Base-by-base conservation (phyloP, 345 rosid genomes). In the Rhodamnia argentea region DNA sequence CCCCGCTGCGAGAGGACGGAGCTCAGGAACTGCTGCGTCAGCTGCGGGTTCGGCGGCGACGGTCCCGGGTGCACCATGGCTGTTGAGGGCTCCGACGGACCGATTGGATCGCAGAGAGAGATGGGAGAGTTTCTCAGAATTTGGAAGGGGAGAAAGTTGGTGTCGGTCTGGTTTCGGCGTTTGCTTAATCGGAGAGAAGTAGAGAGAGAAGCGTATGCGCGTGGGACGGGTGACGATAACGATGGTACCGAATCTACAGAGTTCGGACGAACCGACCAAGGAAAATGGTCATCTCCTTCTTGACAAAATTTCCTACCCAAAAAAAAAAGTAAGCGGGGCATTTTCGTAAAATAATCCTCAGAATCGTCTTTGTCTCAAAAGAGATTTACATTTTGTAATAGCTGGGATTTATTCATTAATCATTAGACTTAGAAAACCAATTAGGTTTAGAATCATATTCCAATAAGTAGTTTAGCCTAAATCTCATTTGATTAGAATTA, bases 1-100 rank as follows among this genome's bases (percentile, higher is more conserved):
- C 99, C 99, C 3, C 96, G 95, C 47, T 97, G 99, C 7, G 96
- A 92, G 86, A 97, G 99, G 37, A 92, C 95, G 16, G 98, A 91
- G 52, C 94, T 90, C 27, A 97, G 98, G 88, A 95, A 95, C 58
- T 97, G 99, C 42, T 92, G 95, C 57, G 90, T 90, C 52, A 92
- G 92, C 83, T 93, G 98, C 8, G 91, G 92, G 82, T 91, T 93
- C 81, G 89, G 86, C 75, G 90, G 88, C 23, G 91, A 70, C 78
- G 78, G 78, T 5, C 78, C 78, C 78, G 78, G 47, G 7, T 70
- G 78, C 47, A 70, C 78, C 78, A 70, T 70, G 47, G 47, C 78
- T 22, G 24, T 23, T 32, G 18, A 27, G 75, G 55, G 55, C 40
- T 27, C 23, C 44, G 76, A 64, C 15, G 23, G 62, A 24, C 11